These are phyloP conservation scores for Plantago major DNA, from an alignment of 257 asterid species.

Conservation along the genomic window DNA sequence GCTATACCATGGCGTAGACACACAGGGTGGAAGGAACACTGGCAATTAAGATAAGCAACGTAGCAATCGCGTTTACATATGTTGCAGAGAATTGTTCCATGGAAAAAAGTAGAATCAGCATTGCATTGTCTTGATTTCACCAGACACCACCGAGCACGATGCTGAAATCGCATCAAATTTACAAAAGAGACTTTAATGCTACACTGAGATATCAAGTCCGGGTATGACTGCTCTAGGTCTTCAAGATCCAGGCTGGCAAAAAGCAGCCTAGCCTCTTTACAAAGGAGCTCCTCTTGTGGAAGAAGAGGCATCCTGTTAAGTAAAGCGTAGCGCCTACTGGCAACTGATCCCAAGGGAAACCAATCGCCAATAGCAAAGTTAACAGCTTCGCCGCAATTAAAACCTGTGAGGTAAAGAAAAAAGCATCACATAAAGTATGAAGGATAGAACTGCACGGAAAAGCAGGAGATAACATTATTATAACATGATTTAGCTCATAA, in stretches of 20 bases:
- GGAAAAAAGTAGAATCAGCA: slow-evolving; percentile 49
- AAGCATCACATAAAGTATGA: not conserved
- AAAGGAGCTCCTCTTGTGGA: slow-evolving; percentile 94
- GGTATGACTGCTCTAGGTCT: slow-evolving; percentile 40
- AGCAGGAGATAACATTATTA: not conserved
- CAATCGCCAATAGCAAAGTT: slow-evolving; percentile 94
- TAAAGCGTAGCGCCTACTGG: slow-evolving; percentile 87
- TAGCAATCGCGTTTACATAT: slow-evolving; percentile 89
- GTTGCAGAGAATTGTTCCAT: slow-evolving; percentile 87
- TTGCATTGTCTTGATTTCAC: slow-evolving; percentile 41
- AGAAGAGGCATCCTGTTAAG: slow-evolving; percentile 81
- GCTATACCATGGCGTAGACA: slow-evolving; percentile 92
- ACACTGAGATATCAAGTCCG: slow-evolving; percentile 40
- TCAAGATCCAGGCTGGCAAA: slow-evolving; percentile 31
- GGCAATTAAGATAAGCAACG: slow-evolving; percentile 76
- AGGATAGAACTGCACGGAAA: not conserved
- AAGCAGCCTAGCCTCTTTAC: slow-evolving; percentile 90
- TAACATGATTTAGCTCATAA: not conserved
- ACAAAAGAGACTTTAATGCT: slow-evolving; percentile 63
- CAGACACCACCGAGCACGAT: slow-evolving; percentile 81
- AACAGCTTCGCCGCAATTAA: slow-evolving; percentile 98
- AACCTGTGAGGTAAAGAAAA: slow-evolving; percentile 46
- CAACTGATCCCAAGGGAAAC: slow-evolving; percentile 88
- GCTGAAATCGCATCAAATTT: slow-evolving; percentile 82
- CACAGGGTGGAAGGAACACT: slow-evolving; percentile 62